A percentile compares a stretch with the other conserved stretches of the same genome.
phyloP scores from a whole-genome alignment of 106 monocot genomes.

The Triglochin maritima region DNA sequence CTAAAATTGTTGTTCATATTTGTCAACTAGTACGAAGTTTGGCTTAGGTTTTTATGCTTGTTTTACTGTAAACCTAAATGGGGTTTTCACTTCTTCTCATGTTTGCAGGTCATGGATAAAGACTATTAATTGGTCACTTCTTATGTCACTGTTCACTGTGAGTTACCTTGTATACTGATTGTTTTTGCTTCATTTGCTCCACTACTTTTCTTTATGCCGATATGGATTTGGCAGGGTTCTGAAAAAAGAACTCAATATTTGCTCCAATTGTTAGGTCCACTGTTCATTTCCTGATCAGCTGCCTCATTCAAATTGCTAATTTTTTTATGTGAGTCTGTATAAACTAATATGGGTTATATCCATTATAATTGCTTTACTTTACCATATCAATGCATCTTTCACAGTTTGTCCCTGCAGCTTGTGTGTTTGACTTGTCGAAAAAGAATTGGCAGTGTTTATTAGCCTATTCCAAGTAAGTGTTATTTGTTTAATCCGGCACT shows the following conservation, averaged over 20 bases:
- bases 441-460: conserved; percentile 59
- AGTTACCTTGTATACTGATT: neutral
- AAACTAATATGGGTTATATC: no score
- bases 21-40: no score
- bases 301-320: no score
- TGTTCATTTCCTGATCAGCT: no score
- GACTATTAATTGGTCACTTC: conserved; percentile 18
- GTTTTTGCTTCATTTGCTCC: neutral
- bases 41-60: no score
- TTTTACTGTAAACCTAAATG: no score
- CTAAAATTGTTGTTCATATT: no score
- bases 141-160: conserved; percentile 23
- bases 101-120: conserved; percentile 15
- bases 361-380: no score
- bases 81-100: neutral
- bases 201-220: neutral
- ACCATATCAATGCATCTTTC: neutral
- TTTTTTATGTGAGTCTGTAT: no score
- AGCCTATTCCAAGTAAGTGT: conserved; percentile 45
- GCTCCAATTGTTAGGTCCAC: no score
- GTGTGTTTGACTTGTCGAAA: conserved; percentile 69
- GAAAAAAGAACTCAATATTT: no score
- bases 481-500: no score
- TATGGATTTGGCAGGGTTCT: neutral
- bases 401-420: conserved; percentile 81